Evolutionary conservation across 1,284 basidiomycete genomes (phyloP).

Genomic region (Ustilago loliicola): DNA sequence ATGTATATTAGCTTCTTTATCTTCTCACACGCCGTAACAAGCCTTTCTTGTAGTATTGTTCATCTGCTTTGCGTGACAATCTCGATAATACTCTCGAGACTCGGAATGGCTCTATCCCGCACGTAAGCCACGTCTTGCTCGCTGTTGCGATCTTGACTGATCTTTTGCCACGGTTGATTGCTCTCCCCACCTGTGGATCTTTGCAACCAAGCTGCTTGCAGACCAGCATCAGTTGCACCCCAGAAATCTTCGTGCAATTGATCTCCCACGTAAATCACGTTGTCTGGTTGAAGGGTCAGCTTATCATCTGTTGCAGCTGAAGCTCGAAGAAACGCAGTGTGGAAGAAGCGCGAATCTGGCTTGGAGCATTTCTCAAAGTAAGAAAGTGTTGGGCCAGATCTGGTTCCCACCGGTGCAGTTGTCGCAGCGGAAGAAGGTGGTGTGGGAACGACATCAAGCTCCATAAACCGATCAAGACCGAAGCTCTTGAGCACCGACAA

Average conservation of each 20-base stretch:
- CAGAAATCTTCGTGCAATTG: slow-evolving; percentile 59
- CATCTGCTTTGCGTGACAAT: slow-evolving; percentile 18
- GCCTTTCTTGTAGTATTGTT: neutral
- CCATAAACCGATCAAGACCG: slow-evolving; percentile 32
- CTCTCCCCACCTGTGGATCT: slow-evolving; percentile 23
- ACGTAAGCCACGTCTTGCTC: slow-evolving; percentile 10
- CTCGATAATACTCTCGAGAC: slow-evolving; percentile 21
- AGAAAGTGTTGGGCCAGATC: slow-evolving; percentile 37
- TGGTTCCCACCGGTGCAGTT: neutral
- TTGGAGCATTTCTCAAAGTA: slow-evolving; percentile 54
- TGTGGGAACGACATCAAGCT: slow-evolving; percentile 25
- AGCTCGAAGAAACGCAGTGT: slow-evolving; percentile 36
- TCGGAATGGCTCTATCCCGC: slow-evolving; percentile 21
- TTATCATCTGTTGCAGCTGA: neutral
- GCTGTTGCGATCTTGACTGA: slow-evolving; percentile 2
- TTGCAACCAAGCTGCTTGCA: slow-evolving; percentile 54
- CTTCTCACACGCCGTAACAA: neutral
- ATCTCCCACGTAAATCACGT: slow-evolving; percentile 57
- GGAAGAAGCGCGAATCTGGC: slow-evolving; percentile 48
- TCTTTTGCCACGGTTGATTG: slow-evolving; percentile 37
- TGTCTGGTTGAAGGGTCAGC: neutral
- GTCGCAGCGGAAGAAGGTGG: neutral
- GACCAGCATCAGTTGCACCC: slow-evolving; percentile 47
- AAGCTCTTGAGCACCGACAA: slow-evolving; percentile 44
- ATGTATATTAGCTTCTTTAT: slow-evolving; percentile 12